Conservation (phyloP, 2,329 filamentous ascomycete genomes). For the Ophiognomonia clavigignenti-juglandacearum region DNA sequence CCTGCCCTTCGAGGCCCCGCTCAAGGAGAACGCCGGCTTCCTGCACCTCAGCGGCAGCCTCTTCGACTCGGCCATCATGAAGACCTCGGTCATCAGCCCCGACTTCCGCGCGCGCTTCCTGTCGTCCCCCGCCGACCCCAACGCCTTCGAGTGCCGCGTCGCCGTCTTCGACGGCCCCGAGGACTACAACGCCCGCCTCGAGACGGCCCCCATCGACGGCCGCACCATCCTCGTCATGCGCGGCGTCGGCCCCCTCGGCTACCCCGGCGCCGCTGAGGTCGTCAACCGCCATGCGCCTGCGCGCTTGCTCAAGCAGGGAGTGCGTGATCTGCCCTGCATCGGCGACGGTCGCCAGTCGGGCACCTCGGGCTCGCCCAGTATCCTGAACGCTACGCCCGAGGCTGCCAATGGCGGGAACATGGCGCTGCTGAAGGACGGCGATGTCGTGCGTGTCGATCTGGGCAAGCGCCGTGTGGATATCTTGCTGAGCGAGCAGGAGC, state of each 20-base stretch:
- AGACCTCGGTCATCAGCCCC: constrained; percentile 43
- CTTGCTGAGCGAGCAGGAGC: constrained; percentile 33
- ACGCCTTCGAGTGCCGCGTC: constrained; percentile 42
- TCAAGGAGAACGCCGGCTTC: constrained; percentile 47
- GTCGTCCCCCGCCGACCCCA: constrained; percentile 37
- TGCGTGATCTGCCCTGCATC: constrained; percentile 43
- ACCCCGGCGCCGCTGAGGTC: constrained; percentile 45
- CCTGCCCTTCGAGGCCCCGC: constrained; percentile 36
- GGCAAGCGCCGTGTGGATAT: constrained; percentile 43
- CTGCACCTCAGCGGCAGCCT: constrained; percentile 41
- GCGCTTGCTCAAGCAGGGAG: constrained; percentile 37
- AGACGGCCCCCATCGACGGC: constrained; percentile 35
- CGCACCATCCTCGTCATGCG: constrained; percentile 44
- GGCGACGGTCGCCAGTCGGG: constrained; percentile 52
- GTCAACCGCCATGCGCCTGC: constrained; percentile 47
- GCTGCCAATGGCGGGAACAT: constrained; percentile 50
- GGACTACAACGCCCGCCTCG: constrained; percentile 39
- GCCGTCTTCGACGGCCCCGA: constrained; percentile 48
- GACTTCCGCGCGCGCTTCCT: constrained; percentile 41
- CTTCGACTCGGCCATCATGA: constrained; percentile 49
- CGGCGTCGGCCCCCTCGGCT: constrained; percentile 43
- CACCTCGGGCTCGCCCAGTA: constrained; percentile 49
- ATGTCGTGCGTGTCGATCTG: constrained; percentile 45
- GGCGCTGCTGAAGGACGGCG: constrained; percentile 44
- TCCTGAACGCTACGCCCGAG: constrained; percentile 51